Evolutionary conservation across 345 rosid species (phyloP).

Genomic region (Camelina sativa): DNA sequence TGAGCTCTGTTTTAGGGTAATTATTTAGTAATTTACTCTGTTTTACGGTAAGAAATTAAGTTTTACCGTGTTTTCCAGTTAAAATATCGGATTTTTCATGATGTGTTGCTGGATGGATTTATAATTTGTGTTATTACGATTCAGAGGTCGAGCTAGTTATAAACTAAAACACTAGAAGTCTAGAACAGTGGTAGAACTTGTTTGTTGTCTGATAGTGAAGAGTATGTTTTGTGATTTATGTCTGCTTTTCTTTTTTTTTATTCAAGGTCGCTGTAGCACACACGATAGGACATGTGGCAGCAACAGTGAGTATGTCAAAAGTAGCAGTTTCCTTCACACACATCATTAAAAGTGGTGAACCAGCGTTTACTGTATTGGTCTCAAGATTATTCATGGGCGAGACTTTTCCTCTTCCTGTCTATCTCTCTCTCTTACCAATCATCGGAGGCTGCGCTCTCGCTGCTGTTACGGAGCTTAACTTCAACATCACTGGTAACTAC

Average conservation of each 20-base stretch:
- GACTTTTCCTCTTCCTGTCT: conserved; percentile 73
- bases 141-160: not conserved
- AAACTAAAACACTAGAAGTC: not conserved
- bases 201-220: conserved; percentile 11
- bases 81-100: not conserved
- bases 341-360: conserved; percentile 96
- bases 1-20: not conserved
- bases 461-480: conserved; percentile 90
- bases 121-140: not conserved
- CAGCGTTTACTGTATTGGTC: conserved; percentile 91
- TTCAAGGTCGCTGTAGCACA: conserved; percentile 93
- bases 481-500: conserved; percentile 72
- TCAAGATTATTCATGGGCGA: conserved; percentile 79
- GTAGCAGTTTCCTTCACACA: conserved; percentile 98
- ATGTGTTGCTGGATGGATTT: not conserved
- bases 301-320: conserved; percentile 97
- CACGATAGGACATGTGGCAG: conserved; percentile 97
- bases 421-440: conserved; percentile 85
- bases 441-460: conserved; percentile 94
- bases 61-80: not conserved
- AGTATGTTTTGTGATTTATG: not conserved
- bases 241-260: not conserved
- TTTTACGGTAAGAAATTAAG: not conserved
- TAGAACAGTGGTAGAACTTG: not conserved
- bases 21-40: not conserved